Evolutionary conservation across 2,329 filamentous ascomycete species (phyloP).

Genomic region (Monilinia vaccinii-corymbosi): DNA sequence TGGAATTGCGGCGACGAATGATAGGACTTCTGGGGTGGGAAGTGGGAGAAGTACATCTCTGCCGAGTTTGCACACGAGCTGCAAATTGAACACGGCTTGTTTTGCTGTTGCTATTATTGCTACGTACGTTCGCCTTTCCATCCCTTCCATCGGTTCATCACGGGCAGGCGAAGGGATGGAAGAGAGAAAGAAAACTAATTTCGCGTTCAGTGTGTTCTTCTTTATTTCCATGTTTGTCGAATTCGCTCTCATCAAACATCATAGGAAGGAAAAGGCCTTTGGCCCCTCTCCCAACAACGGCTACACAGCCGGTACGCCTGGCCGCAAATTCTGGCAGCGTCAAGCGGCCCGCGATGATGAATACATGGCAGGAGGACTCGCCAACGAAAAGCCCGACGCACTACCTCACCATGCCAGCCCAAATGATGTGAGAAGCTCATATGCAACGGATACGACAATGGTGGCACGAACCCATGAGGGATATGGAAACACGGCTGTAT

Average conservation of each 20-base stretch:
- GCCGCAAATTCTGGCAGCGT: constrained; percentile 30
- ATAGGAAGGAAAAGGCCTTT: constrained; percentile 65
- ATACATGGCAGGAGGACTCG: constrained; percentile 17
- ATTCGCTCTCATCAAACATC: constrained; percentile 57
- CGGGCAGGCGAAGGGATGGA: background rate
- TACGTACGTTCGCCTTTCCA: constrained; percentile 43
- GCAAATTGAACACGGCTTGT: constrained; percentile 65
- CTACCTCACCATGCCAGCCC: constrained; percentile 34
- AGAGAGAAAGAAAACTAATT: background rate
- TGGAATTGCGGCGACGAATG: constrained; percentile 42
- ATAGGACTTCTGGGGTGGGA: constrained; percentile 38
- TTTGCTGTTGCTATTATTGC: constrained; percentile 73
- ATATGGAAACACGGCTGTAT: background rate
- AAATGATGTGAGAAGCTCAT: constrained; percentile 26
- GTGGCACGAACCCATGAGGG: constrained; percentile 11
- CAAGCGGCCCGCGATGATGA: constrained; percentile 18
- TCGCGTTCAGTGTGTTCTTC: constrained; percentile 57
- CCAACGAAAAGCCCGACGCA: constrained; percentile 25
- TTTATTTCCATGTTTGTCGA: constrained; percentile 62
- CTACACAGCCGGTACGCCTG: constrained; percentile 53
- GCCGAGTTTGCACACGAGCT: constrained; percentile 49
- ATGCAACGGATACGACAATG: constrained; percentile 25
- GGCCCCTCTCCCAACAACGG: constrained; percentile 56
- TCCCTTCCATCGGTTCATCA: background rate
- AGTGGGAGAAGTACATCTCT: constrained; percentile 34